Conservation (phyloP, 345 rosid species). For the Crucihimalaya himalaica region DNA sequence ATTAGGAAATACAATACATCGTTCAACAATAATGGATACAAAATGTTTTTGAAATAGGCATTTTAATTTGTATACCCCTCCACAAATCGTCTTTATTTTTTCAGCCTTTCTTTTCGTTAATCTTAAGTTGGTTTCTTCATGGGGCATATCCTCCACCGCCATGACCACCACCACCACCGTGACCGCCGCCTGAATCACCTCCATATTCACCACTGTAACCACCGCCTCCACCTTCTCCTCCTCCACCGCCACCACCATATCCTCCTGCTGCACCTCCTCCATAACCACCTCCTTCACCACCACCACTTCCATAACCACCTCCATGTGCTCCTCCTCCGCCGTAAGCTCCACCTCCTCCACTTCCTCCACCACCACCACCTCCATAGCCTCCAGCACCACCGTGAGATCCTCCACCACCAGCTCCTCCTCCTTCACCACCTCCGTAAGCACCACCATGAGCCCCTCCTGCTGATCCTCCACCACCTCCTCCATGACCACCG, state of each 20-base stretch:
- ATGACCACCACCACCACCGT: conserved; percentile 41
- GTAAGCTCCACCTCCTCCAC: conserved; percentile 41
- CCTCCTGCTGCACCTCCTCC: conserved; percentile 41
- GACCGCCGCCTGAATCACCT: conserved; percentile 35
- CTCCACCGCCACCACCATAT: conserved; percentile 40
- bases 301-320: conserved; percentile 42
- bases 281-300: conserved; percentile 38
- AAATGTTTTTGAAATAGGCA: conserved; percentile 35
- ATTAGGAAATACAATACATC: conserved; percentile 29
- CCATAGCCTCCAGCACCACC: conserved; percentile 34
- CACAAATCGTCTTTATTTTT: conserved; percentile 27
- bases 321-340: conserved; percentile 43
- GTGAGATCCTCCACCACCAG: conserved; percentile 39
- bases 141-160: conserved; percentile 50
- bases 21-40: conserved; percentile 34
- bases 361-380: conserved; percentile 41
- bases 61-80: conserved; percentile 39
- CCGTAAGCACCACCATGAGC: conserved; percentile 39
- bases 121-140: conserved; percentile 26
- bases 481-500: conserved; percentile 42
- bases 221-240: conserved; percentile 39
- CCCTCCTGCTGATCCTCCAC: conserved; percentile 41
- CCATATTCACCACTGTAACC: conserved; percentile 28
- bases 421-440: conserved; percentile 42
- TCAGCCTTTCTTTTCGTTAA: conserved; percentile 6